These are phyloP conservation scores for Termitomyces sp. DNA, from an alignment of 768 basidiomycete genomes.

Conservation along the genomic window DNA sequence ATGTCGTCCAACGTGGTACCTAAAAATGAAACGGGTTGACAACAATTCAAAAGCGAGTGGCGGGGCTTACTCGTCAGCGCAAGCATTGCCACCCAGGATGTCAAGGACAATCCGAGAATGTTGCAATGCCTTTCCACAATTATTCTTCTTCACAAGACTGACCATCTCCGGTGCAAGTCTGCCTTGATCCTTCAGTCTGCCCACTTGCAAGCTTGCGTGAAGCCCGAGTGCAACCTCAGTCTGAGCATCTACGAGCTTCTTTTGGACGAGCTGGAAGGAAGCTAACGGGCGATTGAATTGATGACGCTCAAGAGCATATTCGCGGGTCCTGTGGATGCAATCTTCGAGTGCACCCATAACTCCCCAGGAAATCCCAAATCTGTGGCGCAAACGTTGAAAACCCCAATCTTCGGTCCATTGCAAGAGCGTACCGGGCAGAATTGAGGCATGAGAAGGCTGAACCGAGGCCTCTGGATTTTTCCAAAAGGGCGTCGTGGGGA, in stretches of 20 bases:
- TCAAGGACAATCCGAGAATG: slow-evolving; percentile 82
- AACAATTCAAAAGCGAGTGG: neutral
- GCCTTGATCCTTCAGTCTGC: slow-evolving; percentile 80
- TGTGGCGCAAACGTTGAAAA: slow-evolving; percentile 17
- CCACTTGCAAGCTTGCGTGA: slow-evolving; percentile 73
- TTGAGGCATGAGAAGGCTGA: slow-evolving; percentile 93
- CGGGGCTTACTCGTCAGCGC: slow-evolving; percentile 77
- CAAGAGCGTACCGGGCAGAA: slow-evolving; percentile 60
- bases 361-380: slow-evolving; percentile 91
- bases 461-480: slow-evolving; percentile 71
- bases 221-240: slow-evolving; percentile 81
- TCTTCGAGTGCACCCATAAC: slow-evolving; percentile 96
- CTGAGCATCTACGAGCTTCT: slow-evolving; percentile 94
- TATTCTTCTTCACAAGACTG: slow-evolving; percentile 92
- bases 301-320: slow-evolving; percentile 84
- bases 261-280: slow-evolving; percentile 96
- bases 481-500: slow-evolving; percentile 70
- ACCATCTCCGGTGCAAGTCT: slow-evolving; percentile 86
- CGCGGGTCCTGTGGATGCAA: slow-evolving; percentile 71
- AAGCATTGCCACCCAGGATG: slow-evolving; percentile 92
- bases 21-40: slow-evolving; percentile 21
- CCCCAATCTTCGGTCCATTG: neutral
- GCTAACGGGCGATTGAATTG: slow-evolving; percentile 91
- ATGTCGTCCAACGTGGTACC: slow-evolving; percentile 93
- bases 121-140: slow-evolving; percentile 88